Base-by-base conservation (phyloP, 495 filamentous ascomycete species). In the Penicillium taxi region DNA sequence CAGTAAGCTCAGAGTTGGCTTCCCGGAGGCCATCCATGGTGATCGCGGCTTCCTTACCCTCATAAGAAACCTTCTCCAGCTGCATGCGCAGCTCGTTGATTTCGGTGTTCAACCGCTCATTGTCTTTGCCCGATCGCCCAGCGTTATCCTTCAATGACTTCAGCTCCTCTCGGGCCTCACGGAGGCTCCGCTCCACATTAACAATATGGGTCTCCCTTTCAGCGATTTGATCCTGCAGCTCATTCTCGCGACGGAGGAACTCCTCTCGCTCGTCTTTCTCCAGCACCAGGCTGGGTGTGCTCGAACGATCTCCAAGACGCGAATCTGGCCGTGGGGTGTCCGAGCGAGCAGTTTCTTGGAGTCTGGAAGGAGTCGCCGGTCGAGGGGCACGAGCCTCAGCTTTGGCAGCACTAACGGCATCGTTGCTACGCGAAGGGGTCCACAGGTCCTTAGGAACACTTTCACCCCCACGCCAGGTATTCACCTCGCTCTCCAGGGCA, bases 251-350 rank as follows among this genome's bases (percentile, higher is more conserved):
- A 44, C 88, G 75, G 30, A 98, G 66, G 57, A 96, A 98, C 54
- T 98, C 91, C 45, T 98, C 91, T 39, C 86, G 79, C 61, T 98
- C 91, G 44, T 98, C 91, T 64, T 94, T 95, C 31, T 98, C 91
- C 34, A 96, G 69, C 20, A 82, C 77, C 40, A 94, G 69, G 59
- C 82, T 88, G 11, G 88, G 88, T 2, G 88, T 95, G 17, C 81
- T 81, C 8, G 86, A 76, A n/a, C 88, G 74, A 40, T 95, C 88
- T 37, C 93, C 90, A 28, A 89, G 55, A 20, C 90, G 72, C 26
- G 84, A 91, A 32, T 96, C 90, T 2, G 80, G 78, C 30, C 82
- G 65, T 2, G 82, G 79, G n/a, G 75, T 77, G 20, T 84, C 78
- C 12, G 70, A 49, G 24, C 66, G 59, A 26, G 60, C 56, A 28